Base-by-base conservation (phyloP, 1,139 yeast species). In the Blastobotrys raffinosifermentans region DNA sequence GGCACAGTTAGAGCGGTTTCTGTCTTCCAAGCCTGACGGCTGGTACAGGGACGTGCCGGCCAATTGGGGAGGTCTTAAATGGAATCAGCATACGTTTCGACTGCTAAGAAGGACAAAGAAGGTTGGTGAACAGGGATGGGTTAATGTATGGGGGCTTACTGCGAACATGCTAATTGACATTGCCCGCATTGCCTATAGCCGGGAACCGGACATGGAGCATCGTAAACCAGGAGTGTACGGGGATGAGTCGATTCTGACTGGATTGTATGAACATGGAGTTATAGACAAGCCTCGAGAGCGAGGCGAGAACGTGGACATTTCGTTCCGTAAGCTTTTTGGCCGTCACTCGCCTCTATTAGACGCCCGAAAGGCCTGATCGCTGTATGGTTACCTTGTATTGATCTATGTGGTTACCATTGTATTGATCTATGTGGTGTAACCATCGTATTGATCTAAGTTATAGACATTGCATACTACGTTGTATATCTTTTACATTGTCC, bases 61-160 rank as follows among this genome's bases (percentile, higher is more conserved):
- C 55, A 53, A 45, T 53, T 45, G 66, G 66, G 47, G 63, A 47
- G 55, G 64, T 2, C 41, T 59, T 26, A 41, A 40, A 46, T 55
- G 59, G 60, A 45, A 48, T 46, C 39, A 55, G 54, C 45, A 53
- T 42, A 33, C 49, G 48, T 38, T 52, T 50, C 38, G 60, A 56
- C 37, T 58, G 51, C 37, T 58, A 63, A 15, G 57, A 49, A 37
- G 81, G 18, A 44, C 43, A 76, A 83, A 5, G 73, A 72, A 37
- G 56, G 60, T 34, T 73, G 80, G 55, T 52, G 62, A 27, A 61
- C 72, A 45, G 85, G 75, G 31, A 75, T 75, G 43, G 68, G 74
- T 81, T 53, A 84, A 82, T 50, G 84, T 87, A 3, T 87, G 96
- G 96, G 96, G 96, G 0, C 62, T 87, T 32, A 87, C 96, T 0